phyloP scores from a whole-genome alignment of 2,329 filamentous ascomycete species.

The Colletotrichum cereale region DNA sequence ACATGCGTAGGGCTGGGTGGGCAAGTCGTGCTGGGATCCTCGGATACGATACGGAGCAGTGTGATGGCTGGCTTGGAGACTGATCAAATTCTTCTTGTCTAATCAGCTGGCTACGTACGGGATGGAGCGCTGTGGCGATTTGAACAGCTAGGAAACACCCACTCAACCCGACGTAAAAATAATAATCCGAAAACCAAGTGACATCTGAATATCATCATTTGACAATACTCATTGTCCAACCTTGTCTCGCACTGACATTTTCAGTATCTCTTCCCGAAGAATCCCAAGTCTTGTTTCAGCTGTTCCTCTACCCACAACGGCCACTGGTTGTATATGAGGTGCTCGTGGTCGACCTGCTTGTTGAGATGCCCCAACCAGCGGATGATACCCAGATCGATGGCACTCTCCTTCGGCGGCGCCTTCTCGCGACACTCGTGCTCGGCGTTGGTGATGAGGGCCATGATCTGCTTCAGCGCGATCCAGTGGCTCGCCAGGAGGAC shows the following conservation, averaged over 20 bases:
- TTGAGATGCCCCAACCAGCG: conserved; percentile 67
- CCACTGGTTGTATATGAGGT: conserved; percentile 63
- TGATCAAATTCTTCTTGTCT: not conserved
- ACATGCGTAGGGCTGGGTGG: not conserved
- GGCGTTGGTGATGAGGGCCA: conserved; percentile 60
- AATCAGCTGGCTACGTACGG: not conserved
- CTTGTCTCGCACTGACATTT: not conserved
- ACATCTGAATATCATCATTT: not conserved
- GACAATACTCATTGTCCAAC: not conserved
- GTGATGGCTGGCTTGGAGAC: not conserved
- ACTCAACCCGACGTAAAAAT: not conserved
- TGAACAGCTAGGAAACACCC: no score
- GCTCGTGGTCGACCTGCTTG: conserved; percentile 57
- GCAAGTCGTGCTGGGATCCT: not conserved
- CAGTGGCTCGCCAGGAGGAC: conserved; percentile 66
- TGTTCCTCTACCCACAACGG: conserved; percentile 67
- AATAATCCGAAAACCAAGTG: no score
- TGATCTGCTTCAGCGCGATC: conserved; percentile 67
- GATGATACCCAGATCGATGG: conserved; percentile 58
- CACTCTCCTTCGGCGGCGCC: conserved; percentile 43
- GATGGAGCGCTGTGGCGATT: not conserved
- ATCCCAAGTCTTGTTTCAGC: conserved; percentile 58
- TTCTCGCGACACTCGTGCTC: conserved; percentile 53
- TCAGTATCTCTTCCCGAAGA: conserved; percentile 56
- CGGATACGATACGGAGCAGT: not conserved